Evolutionary conservation across 2,329 filamentous ascomycete species (phyloP), one percentile per base, ranked within the genome.

Genomic region (Phyllosticta capitalensis): DNA sequence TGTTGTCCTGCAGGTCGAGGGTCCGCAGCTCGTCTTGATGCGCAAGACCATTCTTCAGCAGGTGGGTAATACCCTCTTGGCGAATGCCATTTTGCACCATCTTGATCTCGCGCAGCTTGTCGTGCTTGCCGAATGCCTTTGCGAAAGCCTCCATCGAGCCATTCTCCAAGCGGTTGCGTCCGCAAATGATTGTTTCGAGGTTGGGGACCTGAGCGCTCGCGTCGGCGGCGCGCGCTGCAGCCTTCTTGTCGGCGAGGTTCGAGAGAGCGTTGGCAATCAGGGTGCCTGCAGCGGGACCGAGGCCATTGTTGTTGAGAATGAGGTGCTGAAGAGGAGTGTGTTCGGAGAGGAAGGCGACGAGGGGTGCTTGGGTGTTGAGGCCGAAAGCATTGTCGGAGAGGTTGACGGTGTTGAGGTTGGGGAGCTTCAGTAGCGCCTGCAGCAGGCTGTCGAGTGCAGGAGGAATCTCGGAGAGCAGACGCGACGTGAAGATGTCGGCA

Each of bases 81-180:
- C 94, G 84, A 66, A 99, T 99, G 56, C 94, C 94, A 72, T 99
- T 97, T 75, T 97, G 94, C 24, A 95, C 90, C 94, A 99, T 97
- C 80, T 92, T 95, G 66, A 99, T 84, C 61, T 85, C 85, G 75
- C 87, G 88, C 64, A 99, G 83, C 60, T 88, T 87, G 65, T 82
- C 77, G 70, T 97, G 90, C 61, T 92, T 86, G 67, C 85, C 84
- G 73, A 90, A 96, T 0, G 90, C 82, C 72, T 87, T 88, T 50
- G 92, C 91, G 94, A 94, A 99, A 0, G 92, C 92, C 14, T 83
- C 84, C 94, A 99, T 99, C 71, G 88, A 94, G 66, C 92, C 94
- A 68, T 92, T 96, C 78, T 99, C 94, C 55, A 99, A 81, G 65
- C 94, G 83, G 77, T 99, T 99, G 65, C 94, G 89, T 50, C 94